Base-by-base conservation (phyloP, 352 stramenopile genomes). In the Phytophthora agathidicida region DNA sequence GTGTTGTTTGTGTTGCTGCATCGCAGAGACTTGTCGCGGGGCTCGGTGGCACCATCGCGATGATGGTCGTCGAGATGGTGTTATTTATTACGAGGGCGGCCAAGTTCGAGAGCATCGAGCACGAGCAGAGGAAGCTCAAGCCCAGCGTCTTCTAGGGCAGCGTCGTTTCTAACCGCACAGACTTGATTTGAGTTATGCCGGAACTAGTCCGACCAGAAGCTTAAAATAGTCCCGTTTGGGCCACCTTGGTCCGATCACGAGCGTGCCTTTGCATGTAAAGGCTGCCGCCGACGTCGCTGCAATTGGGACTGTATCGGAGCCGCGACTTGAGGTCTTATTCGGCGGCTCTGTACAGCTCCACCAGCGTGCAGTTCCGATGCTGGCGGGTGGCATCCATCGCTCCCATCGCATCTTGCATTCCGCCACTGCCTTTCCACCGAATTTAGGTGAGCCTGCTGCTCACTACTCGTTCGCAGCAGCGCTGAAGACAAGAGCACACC, bases 41-140 rank as follows among this genome's bases (percentile, higher is more conserved):
- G 1, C 67, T 96, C 7, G 75, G 65, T 30, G 84, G 78, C 20
- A 83, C 86, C 9, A 88, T 96, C 62, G 74, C 48, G 44, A 96
- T 96, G 86, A 94, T 93, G 84, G 59, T 96, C 26, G 77, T 96
- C 37, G 86, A 96, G 59, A 96, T 96, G 86, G 68, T 93, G 33
- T 67, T 96, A 36, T 96, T 87, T 63, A 96, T 96, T 63, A 49
- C 84, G 13, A 77, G 86, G 6, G 77, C 83, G 1, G 66, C 82
- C 42, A 92, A 92, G 65, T 75, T 81, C 22, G 80, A 93, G 30
- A 67, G 52, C 16, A 68, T 93, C 23, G 80, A 91, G 58, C 54
- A 68, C 6, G 32, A 82, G 24, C 70, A 79, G 39, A 67, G 50
- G 57, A 79, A 77, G 28, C 64, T 61, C 13, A 63, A 67, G 13